These are phyloP conservation scores for Crataegus laevigata DNA, from an alignment of 306 rosid genomes.

Conservation along the genomic window DNA sequence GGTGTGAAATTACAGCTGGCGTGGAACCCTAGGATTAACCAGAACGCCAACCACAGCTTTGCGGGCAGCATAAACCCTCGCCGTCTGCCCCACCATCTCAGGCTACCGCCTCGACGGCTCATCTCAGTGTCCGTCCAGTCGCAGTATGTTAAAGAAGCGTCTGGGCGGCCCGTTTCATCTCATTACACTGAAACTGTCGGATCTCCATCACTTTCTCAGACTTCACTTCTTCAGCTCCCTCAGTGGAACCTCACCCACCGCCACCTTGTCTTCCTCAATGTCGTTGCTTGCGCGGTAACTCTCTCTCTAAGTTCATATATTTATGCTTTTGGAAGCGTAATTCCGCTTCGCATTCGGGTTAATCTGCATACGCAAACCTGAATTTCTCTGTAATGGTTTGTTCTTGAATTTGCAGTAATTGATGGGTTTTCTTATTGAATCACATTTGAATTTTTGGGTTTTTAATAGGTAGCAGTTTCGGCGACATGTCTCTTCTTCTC, in stretches of 20 bases:
- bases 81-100: conserved; percentile 11
- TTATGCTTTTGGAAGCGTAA: background rate
- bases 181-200: conserved; percentile 46
- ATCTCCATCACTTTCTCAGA: conserved; percentile 18
- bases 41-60: background rate
- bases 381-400: background rate
- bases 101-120: conserved; percentile 15
- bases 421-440: background rate
- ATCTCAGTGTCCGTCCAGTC: conserved; percentile 27
- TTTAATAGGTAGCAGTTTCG: conserved; percentile 59
- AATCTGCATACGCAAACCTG: background rate
- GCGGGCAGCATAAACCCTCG: conserved; percentile 3
- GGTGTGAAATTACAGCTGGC: conserved; percentile 29
- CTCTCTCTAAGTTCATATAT: background rate
- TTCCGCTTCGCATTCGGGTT: background rate
- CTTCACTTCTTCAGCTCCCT: conserved; percentile 30
- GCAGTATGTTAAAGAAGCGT: background rate
- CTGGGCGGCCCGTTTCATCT: conserved; percentile 24
- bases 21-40: conserved; percentile 23
- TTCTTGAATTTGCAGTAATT: background rate
- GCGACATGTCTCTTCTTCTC: conserved; percentile 82
- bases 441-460: background rate
- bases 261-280: conserved; percentile 59
- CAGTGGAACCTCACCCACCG: conserved; percentile 54
- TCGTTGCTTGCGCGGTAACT: conserved; percentile 64